These are phyloP conservation scores for Kwoniella dejecticola DNA, from an alignment of 768 basidiomycete genomes.

Conservation along the genomic window DNA sequence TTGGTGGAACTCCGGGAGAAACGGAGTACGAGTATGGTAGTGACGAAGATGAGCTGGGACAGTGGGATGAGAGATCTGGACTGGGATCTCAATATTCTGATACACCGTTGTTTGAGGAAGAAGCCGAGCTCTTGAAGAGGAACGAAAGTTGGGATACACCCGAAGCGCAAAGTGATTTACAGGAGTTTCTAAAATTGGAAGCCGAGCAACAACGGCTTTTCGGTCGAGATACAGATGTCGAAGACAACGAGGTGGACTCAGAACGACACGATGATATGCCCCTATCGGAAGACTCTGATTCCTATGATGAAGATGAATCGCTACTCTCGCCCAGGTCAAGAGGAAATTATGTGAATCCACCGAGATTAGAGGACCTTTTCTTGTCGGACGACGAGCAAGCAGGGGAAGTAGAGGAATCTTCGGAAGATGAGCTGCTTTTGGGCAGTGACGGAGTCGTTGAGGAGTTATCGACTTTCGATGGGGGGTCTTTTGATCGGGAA, in stretches of 20 bases:
- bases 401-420: conserved; percentile 9
- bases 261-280: background rate
- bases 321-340: background rate
- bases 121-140: background rate
- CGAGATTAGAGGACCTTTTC: conserved; percentile 19
- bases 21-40: conserved; percentile 13
- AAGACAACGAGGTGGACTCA: background rate
- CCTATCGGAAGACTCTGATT: background rate
- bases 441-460: background rate
- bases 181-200: conserved; percentile 35
- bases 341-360: conserved; percentile 14
- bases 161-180: conserved; percentile 40
- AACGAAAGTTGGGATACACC: conserved; percentile 23
- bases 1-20: conserved; percentile 5
- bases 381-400: conserved; percentile 16
- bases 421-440: conserved; percentile 17
- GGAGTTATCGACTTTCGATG: background rate
- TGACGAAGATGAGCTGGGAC: conserved; percentile 43
- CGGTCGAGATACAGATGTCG: background rate
- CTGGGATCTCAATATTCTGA: conserved; percentile 26
- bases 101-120: conserved; percentile 1
- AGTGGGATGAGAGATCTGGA: conserved; percentile 34
- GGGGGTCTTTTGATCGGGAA: no score
- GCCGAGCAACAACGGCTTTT: conserved; percentile 9
- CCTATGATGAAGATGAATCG: background rate